Conservation (phyloP, 306 rosid species). For the Vigna radiata region DNA sequence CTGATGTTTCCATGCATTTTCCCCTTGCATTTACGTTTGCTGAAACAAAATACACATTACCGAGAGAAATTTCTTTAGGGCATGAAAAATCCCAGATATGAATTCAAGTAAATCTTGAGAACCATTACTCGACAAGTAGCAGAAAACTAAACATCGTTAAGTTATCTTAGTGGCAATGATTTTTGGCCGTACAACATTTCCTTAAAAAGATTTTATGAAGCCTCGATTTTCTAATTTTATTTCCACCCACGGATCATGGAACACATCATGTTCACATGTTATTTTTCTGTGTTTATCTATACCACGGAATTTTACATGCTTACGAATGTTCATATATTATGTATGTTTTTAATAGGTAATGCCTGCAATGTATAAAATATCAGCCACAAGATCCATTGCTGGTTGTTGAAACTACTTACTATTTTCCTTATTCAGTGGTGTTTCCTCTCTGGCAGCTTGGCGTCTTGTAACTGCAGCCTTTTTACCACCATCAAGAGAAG, state of each 20-base stretch:
- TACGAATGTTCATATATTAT: not conserved
- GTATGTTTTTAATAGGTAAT: not conserved
- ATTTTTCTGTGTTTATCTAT: not conserved
- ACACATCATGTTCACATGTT: not conserved
- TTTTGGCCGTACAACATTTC: constrained; percentile 31
- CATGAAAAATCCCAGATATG: not conserved
- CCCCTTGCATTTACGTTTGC: constrained; percentile 45
- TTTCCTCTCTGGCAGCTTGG: constrained; percentile 35
- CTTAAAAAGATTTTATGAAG: not conserved
- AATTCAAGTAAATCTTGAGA: constrained; percentile 3
- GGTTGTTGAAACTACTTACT: constrained; percentile 43
- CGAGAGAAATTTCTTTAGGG: constrained; percentile 28
- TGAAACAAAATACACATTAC: constrained; percentile 48
- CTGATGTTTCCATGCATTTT: constrained; percentile 45
- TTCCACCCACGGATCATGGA: constrained; percentile 1
- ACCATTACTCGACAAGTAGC: constrained; percentile 11
- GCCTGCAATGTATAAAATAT: constrained; percentile 30
- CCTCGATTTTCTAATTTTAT: not conserved
- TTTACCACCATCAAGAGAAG: constrained; percentile 36
- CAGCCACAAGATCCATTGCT: constrained; percentile 32
- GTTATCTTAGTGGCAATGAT: not conserved
- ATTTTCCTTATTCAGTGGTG: constrained; percentile 42
- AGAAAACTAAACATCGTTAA: constrained; percentile 14
- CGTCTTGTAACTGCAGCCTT: constrained; percentile 36
- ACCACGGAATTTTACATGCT: not conserved